Percentiles rank a stretch among this genome's conserved stretches.
Conservation (phyloP, 495 filamentous ascomycete species). For the Penicillium coffeae region DNA sequence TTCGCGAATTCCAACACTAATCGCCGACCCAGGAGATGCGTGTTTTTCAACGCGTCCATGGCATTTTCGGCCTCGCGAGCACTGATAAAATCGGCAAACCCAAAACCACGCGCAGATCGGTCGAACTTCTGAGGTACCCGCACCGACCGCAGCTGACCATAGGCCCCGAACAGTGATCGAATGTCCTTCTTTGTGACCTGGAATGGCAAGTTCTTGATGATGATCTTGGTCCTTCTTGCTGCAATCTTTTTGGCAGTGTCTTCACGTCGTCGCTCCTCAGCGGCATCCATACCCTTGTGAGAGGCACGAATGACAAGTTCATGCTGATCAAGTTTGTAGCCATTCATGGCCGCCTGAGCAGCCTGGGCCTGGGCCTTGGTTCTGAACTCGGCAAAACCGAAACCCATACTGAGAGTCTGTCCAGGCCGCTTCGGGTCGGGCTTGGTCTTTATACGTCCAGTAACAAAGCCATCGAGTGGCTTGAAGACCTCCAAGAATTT, state of each 20-base stretch:
- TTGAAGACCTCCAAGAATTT: constrained; percentile 69
- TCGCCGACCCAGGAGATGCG: constrained; percentile 84
- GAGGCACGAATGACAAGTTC: constrained; percentile 77
- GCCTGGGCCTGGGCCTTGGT: constrained; percentile 71
- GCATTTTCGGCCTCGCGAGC: constrained; percentile 90
- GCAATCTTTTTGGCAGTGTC: constrained; percentile 74
- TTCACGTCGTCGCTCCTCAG: constrained; percentile 74
- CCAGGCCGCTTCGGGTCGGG: constrained; percentile 78
- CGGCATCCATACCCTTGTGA: constrained; percentile 80
- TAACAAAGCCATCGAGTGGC: constrained; percentile 79
- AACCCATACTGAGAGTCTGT: constrained; percentile 88
- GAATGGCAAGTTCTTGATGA: constrained; percentile 98
- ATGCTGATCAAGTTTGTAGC: constrained; percentile 79
- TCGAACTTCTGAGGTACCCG: constrained; percentile 95
- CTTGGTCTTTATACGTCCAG: constrained; percentile 82
- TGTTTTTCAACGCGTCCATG: constrained; percentile 83
- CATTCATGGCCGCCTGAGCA: constrained; percentile 80
- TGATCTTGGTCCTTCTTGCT: constrained; percentile 77
- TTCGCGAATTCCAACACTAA: constrained; percentile 88
- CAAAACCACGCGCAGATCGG: constrained; percentile 80
- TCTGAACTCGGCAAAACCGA: constrained; percentile 88
- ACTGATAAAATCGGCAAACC: constrained; percentile 94
- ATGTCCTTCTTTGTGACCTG: constrained; percentile 92
- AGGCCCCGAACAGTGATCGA: constrained; percentile 75
- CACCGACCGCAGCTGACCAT: constrained; percentile 87